A percentile compares a stretch with the other conserved stretches of the same genome.
These are phyloP conservation scores for Sonneratia alba DNA, from an alignment of 345 rosid species.

Conservation along the genomic window DNA sequence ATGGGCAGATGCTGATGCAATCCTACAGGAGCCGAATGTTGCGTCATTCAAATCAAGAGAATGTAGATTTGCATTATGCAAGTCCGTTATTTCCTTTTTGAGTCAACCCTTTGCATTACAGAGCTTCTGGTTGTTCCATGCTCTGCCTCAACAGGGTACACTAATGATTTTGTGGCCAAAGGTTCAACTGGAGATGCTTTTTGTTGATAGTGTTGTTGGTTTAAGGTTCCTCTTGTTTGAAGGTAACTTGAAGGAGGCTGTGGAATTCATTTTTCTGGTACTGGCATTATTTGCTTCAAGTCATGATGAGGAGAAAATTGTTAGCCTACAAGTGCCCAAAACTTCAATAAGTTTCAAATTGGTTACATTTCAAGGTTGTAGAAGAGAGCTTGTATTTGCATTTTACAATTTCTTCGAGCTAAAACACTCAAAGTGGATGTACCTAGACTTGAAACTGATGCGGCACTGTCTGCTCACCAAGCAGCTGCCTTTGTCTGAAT, in stretches of 20 bases:
- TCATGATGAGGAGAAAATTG: conserved; percentile 31
- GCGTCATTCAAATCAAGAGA: conserved; percentile 21
- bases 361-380: conserved; percentile 37
- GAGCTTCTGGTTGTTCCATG: conserved; percentile 33
- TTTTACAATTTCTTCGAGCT: conserved; percentile 47
- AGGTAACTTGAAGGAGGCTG: conserved; percentile 67
- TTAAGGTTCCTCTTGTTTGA: conserved; percentile 62
- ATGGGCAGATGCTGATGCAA: conserved; percentile 21
- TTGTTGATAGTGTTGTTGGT: conserved; percentile 65
- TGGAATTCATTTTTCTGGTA: conserved; percentile 48
- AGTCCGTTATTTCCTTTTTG: conserved; percentile 26
- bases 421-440: conserved; percentile 49
- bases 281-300: conserved; percentile 40
- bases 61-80: conserved; percentile 29
- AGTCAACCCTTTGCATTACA: conserved; percentile 24
- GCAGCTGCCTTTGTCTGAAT: conserved; percentile 58
- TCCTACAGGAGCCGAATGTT: conserved; percentile 14
- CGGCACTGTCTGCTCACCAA: conserved; percentile 40
- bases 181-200: conserved; percentile 79
- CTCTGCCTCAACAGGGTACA: conserved; percentile 50
- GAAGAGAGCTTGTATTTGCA: conserved; percentile 56
- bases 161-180: conserved; percentile 53
- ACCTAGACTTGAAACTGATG: conserved; percentile 44
- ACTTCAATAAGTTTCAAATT: conserved; percentile 68
- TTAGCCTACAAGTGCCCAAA: conserved; percentile 47